Evolutionary conservation across 2,329 filamentous ascomycete species (phyloP), one percentile per base, ranked within the genome.

Genomic region (Exophiala aquamarina): DNA sequence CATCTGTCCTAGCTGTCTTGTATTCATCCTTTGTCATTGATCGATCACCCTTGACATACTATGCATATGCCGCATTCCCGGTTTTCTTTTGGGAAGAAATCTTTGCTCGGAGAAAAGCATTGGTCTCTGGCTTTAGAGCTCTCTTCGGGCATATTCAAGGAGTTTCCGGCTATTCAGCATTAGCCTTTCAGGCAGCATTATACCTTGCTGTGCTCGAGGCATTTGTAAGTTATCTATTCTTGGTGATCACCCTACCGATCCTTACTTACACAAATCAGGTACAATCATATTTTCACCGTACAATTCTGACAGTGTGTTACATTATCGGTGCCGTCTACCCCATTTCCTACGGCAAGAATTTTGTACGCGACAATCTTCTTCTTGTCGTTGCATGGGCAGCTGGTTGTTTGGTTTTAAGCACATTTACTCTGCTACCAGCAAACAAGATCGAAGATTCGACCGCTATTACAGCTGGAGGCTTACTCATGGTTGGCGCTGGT

Each of bases 81-180:
- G 83, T 95, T 2, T 79, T 89, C 47, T 97, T 98, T 71, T 98
- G 93, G 93, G 92, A 96, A 67, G 91, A 96, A 62, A 88, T 96
- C 0, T 92, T 86, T 66, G 87, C 88, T 3, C 82, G 87, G 20
- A 79, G 90, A 46, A 75, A 77, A 36, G 87, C 87, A 33, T 67
- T 96, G 10, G 61, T 70, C 4, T 77, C 83, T 52, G 91, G 90
- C 3, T 75, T 78, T 41, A 77, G 76, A 54, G 75, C 80, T 40
- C 71, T 97, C 7, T 83, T 95, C 56, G 77, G 80, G 1, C 78
- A 91, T 56, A 70, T 91, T 33, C 74, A 78, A 44, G 83, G 84
- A 0, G 70, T 77, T 20, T 71, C 76, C 17, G 81, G 79, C 19
- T 68, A 78, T 21, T 56, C 79, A 17, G 77, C 79, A 20, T 74